Percentiles rank a stretch among this genome's conserved stretches.
These are phyloP conservation scores for Nothophaeocryptopus gaeumannii DNA, from an alignment of 2,329 filamentous ascomycete species.

Conservation along the genomic window DNA sequence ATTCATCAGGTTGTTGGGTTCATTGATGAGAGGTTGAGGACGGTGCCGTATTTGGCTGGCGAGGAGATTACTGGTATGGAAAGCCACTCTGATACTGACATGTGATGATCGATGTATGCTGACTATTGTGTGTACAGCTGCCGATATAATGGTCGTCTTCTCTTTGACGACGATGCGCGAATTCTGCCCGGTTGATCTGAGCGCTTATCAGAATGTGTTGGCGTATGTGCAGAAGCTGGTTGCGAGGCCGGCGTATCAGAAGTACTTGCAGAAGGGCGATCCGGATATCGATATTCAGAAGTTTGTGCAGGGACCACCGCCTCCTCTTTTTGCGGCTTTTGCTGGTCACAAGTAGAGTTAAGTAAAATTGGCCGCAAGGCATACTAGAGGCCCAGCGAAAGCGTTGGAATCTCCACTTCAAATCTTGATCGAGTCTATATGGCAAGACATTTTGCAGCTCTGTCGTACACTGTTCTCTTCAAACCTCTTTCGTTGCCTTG, in stretches of 20 bases:
- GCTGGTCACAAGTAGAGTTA: too few species aligned
- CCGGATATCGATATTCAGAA: constrained; percentile 27
- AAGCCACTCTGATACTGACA: background rate
- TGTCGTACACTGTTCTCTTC: too few species aligned
- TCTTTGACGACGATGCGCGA: constrained; percentile 59
- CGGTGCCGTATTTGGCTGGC: constrained; percentile 58
- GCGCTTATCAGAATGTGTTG: constrained; percentile 27
- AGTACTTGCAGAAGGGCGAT: constrained; percentile 35
- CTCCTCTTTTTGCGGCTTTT: too few species aligned
- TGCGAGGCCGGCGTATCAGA: constrained; percentile 30
- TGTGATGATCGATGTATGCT: background rate
- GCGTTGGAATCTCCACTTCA: too few species aligned
- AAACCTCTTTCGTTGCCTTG: background rate
- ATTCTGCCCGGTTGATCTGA: constrained; percentile 26
- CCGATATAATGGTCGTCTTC: constrained; percentile 64
- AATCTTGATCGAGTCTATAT: too few species aligned
- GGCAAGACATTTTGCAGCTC: too few species aligned
- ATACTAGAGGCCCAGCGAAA: too few species aligned
- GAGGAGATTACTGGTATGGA: constrained; percentile 51
- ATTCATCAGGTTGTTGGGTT: constrained; percentile 42
- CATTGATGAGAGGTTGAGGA: constrained; percentile 50
- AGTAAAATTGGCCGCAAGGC: too few species aligned
- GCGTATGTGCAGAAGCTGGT: constrained; percentile 30
- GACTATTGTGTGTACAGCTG: constrained; percentile 39
- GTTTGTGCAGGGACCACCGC: constrained; percentile 8